Base-by-base conservation (phyloP, 495 filamentous ascomycete genomes). In the Aspergillus leporis region DNA sequence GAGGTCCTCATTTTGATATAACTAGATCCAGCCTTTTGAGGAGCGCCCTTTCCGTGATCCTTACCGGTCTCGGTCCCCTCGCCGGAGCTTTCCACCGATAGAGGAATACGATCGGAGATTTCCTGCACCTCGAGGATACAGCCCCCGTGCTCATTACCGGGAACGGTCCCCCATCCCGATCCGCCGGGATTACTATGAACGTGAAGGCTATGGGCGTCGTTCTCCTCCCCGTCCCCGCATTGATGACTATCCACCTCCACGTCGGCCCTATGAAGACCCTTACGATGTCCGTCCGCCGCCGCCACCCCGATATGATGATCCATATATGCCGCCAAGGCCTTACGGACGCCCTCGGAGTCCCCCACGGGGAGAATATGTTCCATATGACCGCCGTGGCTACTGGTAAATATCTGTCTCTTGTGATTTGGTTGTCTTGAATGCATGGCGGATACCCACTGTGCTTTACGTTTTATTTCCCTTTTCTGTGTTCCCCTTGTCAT, bases 181-280 rank as follows among this genome's bases (percentile, higher is more conserved):
- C 41, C 88, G 90, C 52, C 86, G 90, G 56, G 93, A 95, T 65
- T 93, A 96, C 70, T 92, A 97, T 66, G 84, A 88, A 48, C 84
- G 87, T 55, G 83, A 85, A 63, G 83, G 89, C 45, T 92, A 93
- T 72, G 82, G 74, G 57, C 84, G 90, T 48, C 78, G 82, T 16
- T 80, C 77, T 61, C 81, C 91, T 25, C 90, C 92, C 19, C 90
- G 84, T 49, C 88, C 90, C 60, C 78, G 80, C 47, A 75, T 88
- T 31, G 91, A 95, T 56, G 92, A 95, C 62, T 87, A 88, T 46
- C 85, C 90, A 23, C 77, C 79, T 45, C 77, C 79, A 23, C 78
- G 81, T 60, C 77, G 78, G 61, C 73, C 74, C 18, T 83, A 83
- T 61, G 79, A 83, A 58, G 81, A 83, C 63, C 77, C 75, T 12